These are phyloP conservation scores for Cryphonectria carpinicola DNA, from an alignment of 2,329 filamentous ascomycete genomes.

Conservation along the genomic window DNA sequence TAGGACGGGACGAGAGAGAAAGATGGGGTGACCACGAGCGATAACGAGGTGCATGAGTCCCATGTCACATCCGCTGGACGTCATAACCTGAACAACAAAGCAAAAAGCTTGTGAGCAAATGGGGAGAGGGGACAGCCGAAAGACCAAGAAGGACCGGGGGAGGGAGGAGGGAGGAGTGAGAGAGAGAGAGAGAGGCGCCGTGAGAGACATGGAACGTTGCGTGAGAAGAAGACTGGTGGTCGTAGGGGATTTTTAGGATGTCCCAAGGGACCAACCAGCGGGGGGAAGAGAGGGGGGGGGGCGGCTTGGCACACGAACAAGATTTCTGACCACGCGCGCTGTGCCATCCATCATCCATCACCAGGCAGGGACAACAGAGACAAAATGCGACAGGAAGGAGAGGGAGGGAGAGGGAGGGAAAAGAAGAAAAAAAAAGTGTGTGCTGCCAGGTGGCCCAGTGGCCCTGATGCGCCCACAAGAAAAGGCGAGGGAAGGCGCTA, in stretches of 20 bases:
- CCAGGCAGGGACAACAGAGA: neutral
- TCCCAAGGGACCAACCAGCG: neutral
- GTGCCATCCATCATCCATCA: neutral
- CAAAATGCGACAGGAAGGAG: no score
- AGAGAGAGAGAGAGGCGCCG: neutral
- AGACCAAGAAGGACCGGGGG: neutral
- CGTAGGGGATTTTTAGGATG: neutral
- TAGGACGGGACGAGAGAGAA: neutral
- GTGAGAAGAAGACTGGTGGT: slow-evolving; percentile 6
- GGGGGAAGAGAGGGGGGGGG: neutral
- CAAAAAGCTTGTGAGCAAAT: neutral
- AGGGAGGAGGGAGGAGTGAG: neutral
- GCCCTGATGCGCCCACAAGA: neutral
- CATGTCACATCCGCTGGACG: neutral
- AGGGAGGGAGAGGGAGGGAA: no score
- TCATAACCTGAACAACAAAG: neutral
- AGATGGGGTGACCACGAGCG: neutral
- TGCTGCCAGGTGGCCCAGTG: slow-evolving; percentile 5
- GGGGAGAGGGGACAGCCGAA: neutral
- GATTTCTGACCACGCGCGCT: slow-evolving; percentile 11
- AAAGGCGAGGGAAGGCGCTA: slow-evolving; percentile 19
- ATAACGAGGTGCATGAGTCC: neutral
- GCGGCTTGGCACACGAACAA: slow-evolving; percentile 3
- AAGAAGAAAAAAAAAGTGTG: no score
- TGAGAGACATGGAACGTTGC: slow-evolving; percentile 10